Base-by-base conservation (phyloP, 2,329 filamentous ascomycete genomes). In the Phyllosticta capitalensis region DNA sequence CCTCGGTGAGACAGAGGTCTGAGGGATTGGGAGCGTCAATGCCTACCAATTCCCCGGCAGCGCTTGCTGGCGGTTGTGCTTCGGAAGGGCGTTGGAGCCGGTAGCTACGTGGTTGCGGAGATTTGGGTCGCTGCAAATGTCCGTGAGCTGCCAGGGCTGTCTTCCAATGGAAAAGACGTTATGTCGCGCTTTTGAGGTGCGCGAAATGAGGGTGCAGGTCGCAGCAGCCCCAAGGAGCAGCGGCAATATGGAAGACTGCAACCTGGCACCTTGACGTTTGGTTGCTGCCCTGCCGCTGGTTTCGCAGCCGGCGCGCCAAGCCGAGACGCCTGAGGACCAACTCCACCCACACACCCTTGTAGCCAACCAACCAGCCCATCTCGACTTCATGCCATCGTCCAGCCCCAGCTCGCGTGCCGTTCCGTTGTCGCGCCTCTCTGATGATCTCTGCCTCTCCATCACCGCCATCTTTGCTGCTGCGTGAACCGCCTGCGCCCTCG, bases 401-500 rank as follows among this genome's bases (percentile, higher is more conserved):
- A 26, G 20, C 14, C 50, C 20, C 50, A 26, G 50, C 50, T 52
- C 14, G 22, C 50, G 14, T 22, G 20, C 50, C 20, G 20, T 17
- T 22, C 50, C 50, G 50, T 19, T 26, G 22, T 52, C 50, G 52
- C 52, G 57, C 52, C 26, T 52, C n/a, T 48, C 45, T 59, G 52
- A 59, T 55, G 57, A 45, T 52, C 20, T 22, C 10, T 12, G 20
- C 19, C 50, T 19, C 50, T 52, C 50, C 38, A 17, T n/a, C 19
- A 30, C 62, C 59, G 63, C 48, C 61, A 58, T 33, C 60, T 54
- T 62, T 65, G 63, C 71, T 71, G 70, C 57, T 56, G 62, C 60
- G 65, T 70, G 62, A 67, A 62, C 61, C 51, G 60, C 63, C 65
- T 62, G 65, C 67, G 65, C 65, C 62, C 65, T 63, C 62, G 61